phyloP scores from a whole-genome alignment of 768 basidiomycete genomes.

The Mycena leptocephala region DNA sequence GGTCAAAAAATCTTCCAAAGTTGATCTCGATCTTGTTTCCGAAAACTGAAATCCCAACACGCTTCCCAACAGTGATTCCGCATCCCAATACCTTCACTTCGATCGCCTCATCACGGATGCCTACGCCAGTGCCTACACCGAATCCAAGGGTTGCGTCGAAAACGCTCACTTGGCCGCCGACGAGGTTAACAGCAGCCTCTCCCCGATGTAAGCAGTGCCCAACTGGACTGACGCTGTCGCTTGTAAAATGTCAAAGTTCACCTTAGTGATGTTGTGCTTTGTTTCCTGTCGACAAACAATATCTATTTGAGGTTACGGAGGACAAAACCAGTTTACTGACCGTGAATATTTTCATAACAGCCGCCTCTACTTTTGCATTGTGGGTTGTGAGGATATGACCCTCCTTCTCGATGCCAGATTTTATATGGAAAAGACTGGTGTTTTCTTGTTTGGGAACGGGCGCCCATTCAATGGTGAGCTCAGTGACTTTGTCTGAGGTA shows the following conservation, averaged over 20 bases:
- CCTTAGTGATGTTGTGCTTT: too few relatives aligned
- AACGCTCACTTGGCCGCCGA: constrained; percentile 4
- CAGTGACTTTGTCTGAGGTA: too few relatives aligned
- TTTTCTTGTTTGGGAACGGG: too few relatives aligned
- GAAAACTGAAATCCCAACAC: not conserved
- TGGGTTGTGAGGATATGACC: not conserved
- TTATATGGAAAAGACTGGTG: not conserved
- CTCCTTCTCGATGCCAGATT: not conserved
- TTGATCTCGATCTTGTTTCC: constrained; percentile 4
- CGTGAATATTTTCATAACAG: not conserved
- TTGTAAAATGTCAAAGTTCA: not conserved
- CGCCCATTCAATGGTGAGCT: too few relatives aligned
- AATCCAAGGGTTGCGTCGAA: not conserved
- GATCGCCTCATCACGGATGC: not conserved
- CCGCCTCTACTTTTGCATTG: not conserved
- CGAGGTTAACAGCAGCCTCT: not conserved
- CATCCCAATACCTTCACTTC: not conserved
- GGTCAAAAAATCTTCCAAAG: constrained; percentile 10
- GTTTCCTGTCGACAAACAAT: not conserved
- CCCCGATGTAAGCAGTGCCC: not conserved
- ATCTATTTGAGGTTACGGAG: not conserved
- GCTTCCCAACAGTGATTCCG: constrained; percentile 9
- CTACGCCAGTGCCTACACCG: not conserved
- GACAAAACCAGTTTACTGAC: not conserved
- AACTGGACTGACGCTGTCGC: not conserved